Conservation (phyloP, 2,329 filamentous ascomycete genomes). For the Alternaria sp. region DNA sequence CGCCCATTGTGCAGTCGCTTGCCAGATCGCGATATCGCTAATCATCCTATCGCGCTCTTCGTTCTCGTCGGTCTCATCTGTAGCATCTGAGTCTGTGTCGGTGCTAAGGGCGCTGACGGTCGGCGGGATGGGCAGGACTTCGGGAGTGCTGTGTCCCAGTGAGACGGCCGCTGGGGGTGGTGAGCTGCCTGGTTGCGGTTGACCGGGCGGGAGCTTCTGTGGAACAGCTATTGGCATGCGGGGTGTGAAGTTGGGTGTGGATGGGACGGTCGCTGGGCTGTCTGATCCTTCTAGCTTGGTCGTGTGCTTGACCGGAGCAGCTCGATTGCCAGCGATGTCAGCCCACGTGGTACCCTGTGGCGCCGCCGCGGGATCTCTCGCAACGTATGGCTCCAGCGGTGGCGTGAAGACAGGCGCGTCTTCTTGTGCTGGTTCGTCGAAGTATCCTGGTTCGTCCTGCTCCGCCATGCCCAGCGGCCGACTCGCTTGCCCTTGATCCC, state of each 20-base stretch:
- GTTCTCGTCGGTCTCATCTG: not conserved
- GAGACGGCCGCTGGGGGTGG: not conserved
- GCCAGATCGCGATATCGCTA: not conserved
- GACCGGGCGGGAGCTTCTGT: not conserved
- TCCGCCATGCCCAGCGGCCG: not conserved
- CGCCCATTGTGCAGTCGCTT: not conserved
- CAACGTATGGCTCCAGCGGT: not conserved
- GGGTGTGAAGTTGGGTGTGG: not conserved
- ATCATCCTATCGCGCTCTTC: not conserved
- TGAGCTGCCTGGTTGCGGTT: not conserved
- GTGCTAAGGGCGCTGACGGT: not conserved
- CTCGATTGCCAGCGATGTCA: constrained; percentile 2
- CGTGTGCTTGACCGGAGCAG: not conserved
- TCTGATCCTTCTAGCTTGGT: not conserved
- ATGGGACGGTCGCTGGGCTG: not conserved
- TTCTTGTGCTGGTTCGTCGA: not conserved
- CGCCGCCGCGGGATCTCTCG: not conserved
- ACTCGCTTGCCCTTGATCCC: constrained; percentile 2
- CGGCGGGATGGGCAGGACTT: not conserved
- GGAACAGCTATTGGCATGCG: not conserved
- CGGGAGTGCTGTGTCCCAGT: not conserved
- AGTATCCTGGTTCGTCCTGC: not conserved
- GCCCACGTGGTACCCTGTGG: constrained; percentile 14
- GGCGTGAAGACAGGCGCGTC: not conserved
- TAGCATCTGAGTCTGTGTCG: no score